Percentiles rank a stretch among this genome's conserved stretches.
Evolutionary conservation across 1,284 basidiomycete genomes (phyloP).

Genomic region (Ustilago nuda): DNA sequence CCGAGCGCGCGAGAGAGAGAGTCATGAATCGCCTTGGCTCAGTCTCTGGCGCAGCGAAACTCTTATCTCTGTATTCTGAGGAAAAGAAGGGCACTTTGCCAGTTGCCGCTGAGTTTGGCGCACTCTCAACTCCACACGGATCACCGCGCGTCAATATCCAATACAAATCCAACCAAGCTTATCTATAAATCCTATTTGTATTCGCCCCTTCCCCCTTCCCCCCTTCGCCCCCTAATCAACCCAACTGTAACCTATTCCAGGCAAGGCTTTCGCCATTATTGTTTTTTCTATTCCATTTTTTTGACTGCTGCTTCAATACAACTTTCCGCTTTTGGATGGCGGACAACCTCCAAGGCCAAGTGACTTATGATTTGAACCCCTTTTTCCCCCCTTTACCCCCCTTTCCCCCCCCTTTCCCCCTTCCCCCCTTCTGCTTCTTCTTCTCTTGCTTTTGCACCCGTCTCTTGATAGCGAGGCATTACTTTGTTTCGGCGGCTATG

Average conservation of each 20-base stretch:
- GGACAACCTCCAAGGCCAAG: neutral
- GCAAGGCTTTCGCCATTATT: too few species aligned
- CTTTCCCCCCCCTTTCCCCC: too few species aligned
- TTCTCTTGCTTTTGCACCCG: neutral
- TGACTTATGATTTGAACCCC: neutral
- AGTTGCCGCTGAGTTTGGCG: conserved; percentile 23
- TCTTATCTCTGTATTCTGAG: conserved; percentile 18
- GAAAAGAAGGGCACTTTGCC: conserved; percentile 1
- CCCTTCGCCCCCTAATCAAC: too few species aligned
- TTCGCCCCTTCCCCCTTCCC: neutral
- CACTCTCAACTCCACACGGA: conserved; percentile 42
- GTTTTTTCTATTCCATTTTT: neutral
- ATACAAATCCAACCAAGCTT: neutral
- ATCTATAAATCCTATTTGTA: conserved; percentile 2
- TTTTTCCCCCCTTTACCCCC: neutral
- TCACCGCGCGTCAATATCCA: conserved; percentile 30
- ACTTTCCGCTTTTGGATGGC: conserved; percentile 41
- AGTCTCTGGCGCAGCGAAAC: neutral
- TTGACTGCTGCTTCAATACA: neutral
- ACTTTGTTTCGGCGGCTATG: too few species aligned
- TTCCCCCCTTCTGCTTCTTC: neutral
- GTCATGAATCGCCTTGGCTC: neutral
- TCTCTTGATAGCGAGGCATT: too few species aligned
- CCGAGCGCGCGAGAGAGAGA: conserved; percentile 12
- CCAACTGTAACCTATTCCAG: neutral